These are phyloP conservation scores for Setaria viridis DNA, from an alignment of 202 grass and related monocot species.

Conservation along the genomic window DNA sequence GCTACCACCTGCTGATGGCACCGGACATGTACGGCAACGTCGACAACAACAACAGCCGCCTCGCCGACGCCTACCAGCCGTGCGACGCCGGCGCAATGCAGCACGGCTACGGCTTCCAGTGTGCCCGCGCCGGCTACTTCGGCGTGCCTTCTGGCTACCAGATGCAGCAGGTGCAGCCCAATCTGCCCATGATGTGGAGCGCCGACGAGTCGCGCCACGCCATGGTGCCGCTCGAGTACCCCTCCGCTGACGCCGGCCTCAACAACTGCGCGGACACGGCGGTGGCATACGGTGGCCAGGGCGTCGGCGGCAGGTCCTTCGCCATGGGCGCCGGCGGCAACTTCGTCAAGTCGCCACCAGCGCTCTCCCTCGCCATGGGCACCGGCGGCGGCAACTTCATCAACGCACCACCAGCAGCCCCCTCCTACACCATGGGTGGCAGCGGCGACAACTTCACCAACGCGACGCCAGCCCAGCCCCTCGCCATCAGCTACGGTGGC, in stretches of 20 bases:
- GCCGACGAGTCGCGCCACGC: not conserved
- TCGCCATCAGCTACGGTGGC: not conserved
- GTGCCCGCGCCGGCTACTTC: too few relatives aligned
- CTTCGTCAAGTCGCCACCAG: not conserved
- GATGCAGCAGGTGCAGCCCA: not conserved
- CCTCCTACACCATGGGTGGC: not conserved
- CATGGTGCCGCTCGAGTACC: not conserved
- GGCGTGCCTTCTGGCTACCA: too few relatives aligned
- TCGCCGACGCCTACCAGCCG: not conserved
- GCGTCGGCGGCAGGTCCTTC: not conserved
- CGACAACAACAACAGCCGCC: not conserved
- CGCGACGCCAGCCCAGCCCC: not conserved
- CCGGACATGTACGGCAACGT: not conserved
- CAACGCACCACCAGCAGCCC: not conserved
- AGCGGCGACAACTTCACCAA: not conserved
- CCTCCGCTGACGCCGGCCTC: not conserved
- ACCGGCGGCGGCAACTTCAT: not conserved
- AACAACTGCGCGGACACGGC: not conserved
- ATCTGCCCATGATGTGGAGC: not conserved
- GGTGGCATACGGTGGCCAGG: not conserved
- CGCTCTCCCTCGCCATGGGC: not conserved
- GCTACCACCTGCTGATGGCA: constrained; percentile 12
- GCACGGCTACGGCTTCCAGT: too few relatives aligned
- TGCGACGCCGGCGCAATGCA: not conserved
- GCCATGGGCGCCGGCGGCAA: not conserved